Conservation (phyloP, 257 asterid genomes). For the Lithospermum erythrorhizon region DNA sequence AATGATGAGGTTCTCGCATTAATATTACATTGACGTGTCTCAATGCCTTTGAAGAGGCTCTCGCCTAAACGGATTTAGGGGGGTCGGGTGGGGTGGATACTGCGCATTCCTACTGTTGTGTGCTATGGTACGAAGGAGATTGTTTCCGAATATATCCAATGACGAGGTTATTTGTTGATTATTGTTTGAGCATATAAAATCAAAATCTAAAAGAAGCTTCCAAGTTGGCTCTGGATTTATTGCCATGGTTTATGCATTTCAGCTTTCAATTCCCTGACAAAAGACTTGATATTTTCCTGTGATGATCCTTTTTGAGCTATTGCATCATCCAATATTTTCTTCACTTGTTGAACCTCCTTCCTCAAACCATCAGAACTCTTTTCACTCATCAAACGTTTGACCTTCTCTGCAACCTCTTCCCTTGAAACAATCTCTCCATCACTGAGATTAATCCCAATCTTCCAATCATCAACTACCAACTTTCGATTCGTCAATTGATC, state of each 20-base stretch:
- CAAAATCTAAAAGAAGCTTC: too few species aligned
- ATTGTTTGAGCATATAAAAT: too few species aligned
- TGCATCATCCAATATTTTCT: constrained; percentile 19
- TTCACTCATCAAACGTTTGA: constrained; percentile 26
- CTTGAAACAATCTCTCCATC: constrained; percentile 14
- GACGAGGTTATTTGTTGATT: too few species aligned
- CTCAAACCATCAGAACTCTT: constrained; percentile 20
- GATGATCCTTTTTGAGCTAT: constrained; percentile 22
- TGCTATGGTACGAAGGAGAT: too few species aligned
- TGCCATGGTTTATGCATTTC: not conserved
- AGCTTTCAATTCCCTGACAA: constrained; percentile 30
- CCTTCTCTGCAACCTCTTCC: constrained; percentile 23
- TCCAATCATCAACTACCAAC: constrained; percentile 49
- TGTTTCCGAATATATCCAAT: too few species aligned
- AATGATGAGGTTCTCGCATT: too few species aligned
- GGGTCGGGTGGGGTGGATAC: too few species aligned
- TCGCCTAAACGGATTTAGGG: too few species aligned
- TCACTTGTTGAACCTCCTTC: constrained; percentile 17
- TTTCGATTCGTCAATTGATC: constrained; percentile 44
- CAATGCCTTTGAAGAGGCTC: too few species aligned
- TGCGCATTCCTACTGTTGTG: too few species aligned
- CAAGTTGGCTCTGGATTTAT: not conserved
- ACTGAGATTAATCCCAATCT: constrained; percentile 38
- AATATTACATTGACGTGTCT: too few species aligned
- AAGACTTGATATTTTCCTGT: constrained; percentile 16